Base-by-base conservation (phyloP, 257 asterid species). In the Przewalskia tangutica region DNA sequence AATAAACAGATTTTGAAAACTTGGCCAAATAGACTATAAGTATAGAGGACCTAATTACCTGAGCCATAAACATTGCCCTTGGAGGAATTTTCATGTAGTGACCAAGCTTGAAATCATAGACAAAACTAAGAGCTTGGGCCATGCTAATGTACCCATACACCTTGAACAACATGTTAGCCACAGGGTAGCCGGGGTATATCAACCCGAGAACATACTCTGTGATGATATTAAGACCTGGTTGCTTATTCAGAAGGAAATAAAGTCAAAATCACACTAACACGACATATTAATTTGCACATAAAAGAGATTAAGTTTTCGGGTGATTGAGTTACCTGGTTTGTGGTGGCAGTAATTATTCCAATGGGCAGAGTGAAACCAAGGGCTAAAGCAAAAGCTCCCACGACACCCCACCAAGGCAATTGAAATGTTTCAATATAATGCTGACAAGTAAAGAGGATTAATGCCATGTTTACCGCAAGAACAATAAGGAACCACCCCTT, bases 11-110 rank as follows among this genome's bases (percentile, higher is more conserved):
- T 38, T 38, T 38, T 38, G 42, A 5, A 38, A 38, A 6, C 42
- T 38, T 38, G 42, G 42, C 42, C 42, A 38, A 38, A 38, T 38
- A 38, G 42, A 6, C 42, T 3, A 38, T 38, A 1, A 38, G 8
- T 68, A 42, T n/a, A 38, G 12, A 16, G 2, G 38, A 10, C 23
- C 64, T 60, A n/a, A 66, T 66, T 66, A 90, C 96, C 94, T 92
- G 97, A 8, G 86, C 92, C 60, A 38, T 34, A 80, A 92, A 92
- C 97, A 92, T 90, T n/a, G 91, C 86, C 81, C 90, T 85, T 4
- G 97, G 94, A 11, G 94, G 97, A 50, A 92, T 89, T 79, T 92
- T 92, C 97, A 90, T 92, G 85, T 92, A 90, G 68, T 89, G 94
- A 4, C 97, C 94, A 23, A 92, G 93, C 85, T 92, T 92, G 83